phyloP scores from a whole-genome alignment of 2,329 filamentous ascomycete species.

The Elsinoe arachidis region DNA sequence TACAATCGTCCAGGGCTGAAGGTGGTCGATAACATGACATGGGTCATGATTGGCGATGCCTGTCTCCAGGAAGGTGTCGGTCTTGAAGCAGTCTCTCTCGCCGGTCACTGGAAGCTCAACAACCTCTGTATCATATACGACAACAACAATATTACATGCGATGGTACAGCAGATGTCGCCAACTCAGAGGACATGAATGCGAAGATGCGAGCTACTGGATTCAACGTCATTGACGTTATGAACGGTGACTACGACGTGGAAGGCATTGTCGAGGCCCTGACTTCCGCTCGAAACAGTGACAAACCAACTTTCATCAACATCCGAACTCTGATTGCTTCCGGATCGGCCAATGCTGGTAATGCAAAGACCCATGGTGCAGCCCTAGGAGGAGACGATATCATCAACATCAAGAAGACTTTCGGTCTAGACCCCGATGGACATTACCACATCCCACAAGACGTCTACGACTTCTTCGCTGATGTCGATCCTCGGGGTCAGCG shows the following conservation, averaged over 20 bases:
- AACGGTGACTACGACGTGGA: constrained; percentile 47
- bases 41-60: constrained; percentile 50
- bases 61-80: constrained; percentile 52
- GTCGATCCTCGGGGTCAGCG: constrained; percentile 38
- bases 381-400: constrained; percentile 47
- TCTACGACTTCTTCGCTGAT: constrained; percentile 46
- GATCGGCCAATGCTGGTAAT: constrained; percentile 41
- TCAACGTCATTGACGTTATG: constrained; percentile 46
- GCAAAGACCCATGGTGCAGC: constrained; percentile 52
- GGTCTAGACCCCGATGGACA: constrained; percentile 40
- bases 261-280: constrained; percentile 41
- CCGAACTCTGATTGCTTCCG: constrained; percentile 47
- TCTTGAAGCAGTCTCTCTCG: constrained; percentile 50
- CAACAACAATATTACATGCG: constrained; percentile 53
- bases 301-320: constrained; percentile 52
- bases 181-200: constrained; percentile 49
- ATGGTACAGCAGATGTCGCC: constrained; percentile 45
- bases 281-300: constrained; percentile 25
- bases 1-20: constrained; percentile 45
- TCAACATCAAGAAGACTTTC: constrained; percentile 43
- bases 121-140: constrained; percentile 52
- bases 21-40: constrained; percentile 45
- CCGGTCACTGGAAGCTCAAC: constrained; percentile 47
- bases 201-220: constrained; percentile 50
- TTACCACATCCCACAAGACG: constrained; percentile 34